Evolutionary conservation across 2,329 filamentous ascomycete genomes (phyloP).

Genomic region (Fusarium kyushuense): DNA sequence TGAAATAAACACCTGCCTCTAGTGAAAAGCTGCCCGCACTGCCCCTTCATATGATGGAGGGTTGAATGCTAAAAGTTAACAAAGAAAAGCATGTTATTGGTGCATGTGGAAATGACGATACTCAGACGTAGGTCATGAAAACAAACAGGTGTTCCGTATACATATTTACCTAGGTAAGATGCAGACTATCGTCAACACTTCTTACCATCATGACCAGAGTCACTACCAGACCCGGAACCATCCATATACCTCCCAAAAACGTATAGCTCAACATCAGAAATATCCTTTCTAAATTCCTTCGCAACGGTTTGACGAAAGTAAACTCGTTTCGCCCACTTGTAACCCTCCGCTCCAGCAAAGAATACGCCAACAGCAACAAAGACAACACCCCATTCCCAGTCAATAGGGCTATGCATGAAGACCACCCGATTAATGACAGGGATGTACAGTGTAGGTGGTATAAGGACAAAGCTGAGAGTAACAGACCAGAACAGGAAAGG

Average conservation of each 20-base stretch:
- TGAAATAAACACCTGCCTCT: background rate
- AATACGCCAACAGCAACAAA: constrained; percentile 72
- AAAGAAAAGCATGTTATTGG: background rate
- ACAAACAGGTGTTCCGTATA: too few species aligned
- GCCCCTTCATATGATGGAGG: background rate
- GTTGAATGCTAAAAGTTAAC: background rate
- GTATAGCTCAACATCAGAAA: constrained; percentile 39
- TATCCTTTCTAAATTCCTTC: constrained; percentile 42
- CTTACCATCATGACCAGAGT: constrained; percentile 15
- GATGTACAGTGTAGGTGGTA: constrained; percentile 74
- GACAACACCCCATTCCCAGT: constrained; percentile 77
- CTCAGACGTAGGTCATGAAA: background rate
- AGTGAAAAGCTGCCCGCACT: background rate
- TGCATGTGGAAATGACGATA: background rate
- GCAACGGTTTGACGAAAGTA: constrained; percentile 57
- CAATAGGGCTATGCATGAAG: constrained; percentile 74
- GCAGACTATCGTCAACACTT: constrained; percentile 10
- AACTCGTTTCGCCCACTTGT: constrained; percentile 75
- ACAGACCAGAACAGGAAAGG: constrained; percentile 64
- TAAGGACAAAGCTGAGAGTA: constrained; percentile 65
- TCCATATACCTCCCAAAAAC: constrained; percentile 38
- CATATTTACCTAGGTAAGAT: too few species aligned
- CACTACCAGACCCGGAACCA: constrained; percentile 21
- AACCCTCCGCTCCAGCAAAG: constrained; percentile 72
- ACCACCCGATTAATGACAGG: constrained; percentile 74